Evolutionary conservation across 2,329 filamentous ascomycete species (phyloP).

Genomic region (Dactylellina parvicollis): DNA sequence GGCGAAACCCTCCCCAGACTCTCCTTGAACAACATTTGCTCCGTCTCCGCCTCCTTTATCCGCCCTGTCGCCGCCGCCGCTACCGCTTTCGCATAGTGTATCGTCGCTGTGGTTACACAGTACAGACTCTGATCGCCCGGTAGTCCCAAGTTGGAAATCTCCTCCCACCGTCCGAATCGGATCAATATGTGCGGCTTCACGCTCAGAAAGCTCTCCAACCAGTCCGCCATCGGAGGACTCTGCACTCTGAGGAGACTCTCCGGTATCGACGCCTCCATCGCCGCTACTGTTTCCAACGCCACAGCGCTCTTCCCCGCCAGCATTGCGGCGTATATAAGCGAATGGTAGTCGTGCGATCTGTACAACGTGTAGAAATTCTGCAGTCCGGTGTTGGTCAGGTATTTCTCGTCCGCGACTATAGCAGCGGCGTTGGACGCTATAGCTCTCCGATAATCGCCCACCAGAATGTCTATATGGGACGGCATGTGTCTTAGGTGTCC

Average conservation of each 20-base stretch:
- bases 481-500: constrained; percentile 82
- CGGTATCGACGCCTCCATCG: constrained; percentile 72
- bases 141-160: constrained; percentile 69
- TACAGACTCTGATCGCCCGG: constrained; percentile 72
- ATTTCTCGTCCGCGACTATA: constrained; percentile 74
- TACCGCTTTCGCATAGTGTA: constrained; percentile 74
- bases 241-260: constrained; percentile 72
- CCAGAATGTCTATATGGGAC: constrained; percentile 77
- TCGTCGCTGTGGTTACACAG: constrained; percentile 74
- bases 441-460: constrained; percentile 75
- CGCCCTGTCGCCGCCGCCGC: constrained; percentile 71
- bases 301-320: constrained; percentile 73
- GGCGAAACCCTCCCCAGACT: constrained; percentile 66
- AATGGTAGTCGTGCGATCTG: constrained; percentile 78
- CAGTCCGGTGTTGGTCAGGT: constrained; percentile 68
- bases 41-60: constrained; percentile 67
- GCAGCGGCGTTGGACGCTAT: constrained; percentile 75
- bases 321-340: constrained; percentile 80
- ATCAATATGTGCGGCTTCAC: constrained; percentile 76
- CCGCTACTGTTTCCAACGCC: constrained; percentile 70
- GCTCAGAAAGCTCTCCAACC: constrained; percentile 76
- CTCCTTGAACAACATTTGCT: constrained; percentile 66
- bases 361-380: constrained; percentile 82
- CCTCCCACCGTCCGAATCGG: constrained; percentile 77
- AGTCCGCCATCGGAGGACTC: constrained; percentile 80